phyloP scores from a whole-genome alignment of 2,329 filamentous ascomycete species.

The Dothistroma septosporum region DNA sequence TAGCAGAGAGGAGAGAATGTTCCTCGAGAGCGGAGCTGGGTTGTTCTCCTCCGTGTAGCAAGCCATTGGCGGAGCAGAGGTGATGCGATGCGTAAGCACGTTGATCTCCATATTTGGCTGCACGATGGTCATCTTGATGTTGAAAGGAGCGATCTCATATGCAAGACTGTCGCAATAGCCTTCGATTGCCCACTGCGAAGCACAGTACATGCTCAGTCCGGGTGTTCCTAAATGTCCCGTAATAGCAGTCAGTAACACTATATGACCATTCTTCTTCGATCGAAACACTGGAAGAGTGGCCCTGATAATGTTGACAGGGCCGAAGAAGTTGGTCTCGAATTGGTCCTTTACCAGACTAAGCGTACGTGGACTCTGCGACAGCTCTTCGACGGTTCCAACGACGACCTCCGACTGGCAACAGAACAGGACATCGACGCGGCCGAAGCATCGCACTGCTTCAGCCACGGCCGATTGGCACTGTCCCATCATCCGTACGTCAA shows the following conservation, averaged over 20 bases:
- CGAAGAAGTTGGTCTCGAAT: conserved; percentile 93
- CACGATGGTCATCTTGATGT: conserved; percentile 91
- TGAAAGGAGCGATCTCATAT: conserved; percentile 93
- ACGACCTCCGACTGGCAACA: conserved; percentile 88
- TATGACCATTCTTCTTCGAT: conserved; percentile 76
- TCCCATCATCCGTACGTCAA: conserved; percentile 58
- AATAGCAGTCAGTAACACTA: conserved; percentile 84
- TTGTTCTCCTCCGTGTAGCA: conserved; percentile 66
- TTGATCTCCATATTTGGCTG: conserved; percentile 93
- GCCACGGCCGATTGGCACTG: conserved; percentile 84
- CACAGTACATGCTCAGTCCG: conserved; percentile 84
- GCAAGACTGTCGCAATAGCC: conserved; percentile 92
- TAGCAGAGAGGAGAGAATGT: conserved; percentile 75
- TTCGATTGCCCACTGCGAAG: conserved; percentile 90
- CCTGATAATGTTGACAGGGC: conserved; percentile 93
- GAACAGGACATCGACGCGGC: conserved; percentile 81
- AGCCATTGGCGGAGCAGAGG: conserved; percentile 72
- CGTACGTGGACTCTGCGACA: conserved; percentile 68
- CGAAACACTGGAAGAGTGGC: conserved; percentile 77
- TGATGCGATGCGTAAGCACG: conserved; percentile 80
- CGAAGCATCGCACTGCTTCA: conserved; percentile 78
- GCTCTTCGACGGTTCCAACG: conserved; percentile 85
- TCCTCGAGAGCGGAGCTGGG: conserved; percentile 73
- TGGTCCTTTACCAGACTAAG: conserved; percentile 80
- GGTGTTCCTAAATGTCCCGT: conserved; percentile 91